Evolutionary conservation across 768 basidiomycete species (phyloP).

Genomic region (Suillus subluteus): DNA sequence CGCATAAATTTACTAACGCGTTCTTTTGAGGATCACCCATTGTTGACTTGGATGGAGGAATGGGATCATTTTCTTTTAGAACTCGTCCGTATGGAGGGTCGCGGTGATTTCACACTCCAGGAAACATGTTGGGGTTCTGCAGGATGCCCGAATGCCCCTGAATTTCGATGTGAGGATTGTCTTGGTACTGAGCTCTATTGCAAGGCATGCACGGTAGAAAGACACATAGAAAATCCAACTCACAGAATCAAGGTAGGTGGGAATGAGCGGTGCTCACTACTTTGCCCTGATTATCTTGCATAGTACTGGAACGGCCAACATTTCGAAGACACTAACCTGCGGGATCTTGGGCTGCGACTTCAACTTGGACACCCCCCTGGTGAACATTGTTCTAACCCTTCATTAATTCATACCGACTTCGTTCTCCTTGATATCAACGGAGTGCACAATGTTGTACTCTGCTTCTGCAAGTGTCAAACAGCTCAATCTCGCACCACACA

Average conservation of each 20-base stretch:
- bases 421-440: too few species aligned
- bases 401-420: too few species aligned
- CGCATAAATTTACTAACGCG: conserved; percentile 16
- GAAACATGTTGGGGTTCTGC: conserved; percentile 4
- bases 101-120: background rate
- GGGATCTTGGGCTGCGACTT: too few species aligned
- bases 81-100: conserved; percentile 11
- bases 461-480: too few species aligned
- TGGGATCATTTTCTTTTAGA: conserved; percentile 15
- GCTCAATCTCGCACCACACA: too few species aligned
- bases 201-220: conserved; percentile 4
- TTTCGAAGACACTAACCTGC: too few species aligned
- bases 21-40: conserved; percentile 19
- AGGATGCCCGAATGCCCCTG: background rate
- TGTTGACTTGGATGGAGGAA: conserved; percentile 14
- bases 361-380: too few species aligned
- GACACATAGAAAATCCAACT: conserved; percentile 19
- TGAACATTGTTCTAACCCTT: too few species aligned
- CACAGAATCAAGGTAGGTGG: conserved; percentile 18
- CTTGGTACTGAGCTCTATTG: conserved; percentile 16
- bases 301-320: too few species aligned
- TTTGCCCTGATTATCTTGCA: too few species aligned
- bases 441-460: too few species aligned
- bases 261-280: too few species aligned
- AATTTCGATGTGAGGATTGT: conserved; percentile 18